Conservation (phyloP, 495 filamentous ascomycete species). For the Tuber calosporum region DNA sequence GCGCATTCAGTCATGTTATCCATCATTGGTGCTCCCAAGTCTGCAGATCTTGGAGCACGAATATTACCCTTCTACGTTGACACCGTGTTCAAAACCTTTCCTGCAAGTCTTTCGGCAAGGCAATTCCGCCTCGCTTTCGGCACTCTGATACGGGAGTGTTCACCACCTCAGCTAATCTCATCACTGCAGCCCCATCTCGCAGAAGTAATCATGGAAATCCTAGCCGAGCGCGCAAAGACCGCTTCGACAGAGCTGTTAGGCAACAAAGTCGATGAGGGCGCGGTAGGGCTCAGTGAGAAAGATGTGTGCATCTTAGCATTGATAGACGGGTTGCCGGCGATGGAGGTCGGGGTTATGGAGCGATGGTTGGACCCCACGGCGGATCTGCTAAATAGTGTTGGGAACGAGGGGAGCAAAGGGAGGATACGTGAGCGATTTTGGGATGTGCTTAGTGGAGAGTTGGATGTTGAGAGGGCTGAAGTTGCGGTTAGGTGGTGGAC, state of each 20-base stretch:
- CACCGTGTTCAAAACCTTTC: constrained; percentile 76
- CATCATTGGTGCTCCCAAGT: constrained; percentile 70
- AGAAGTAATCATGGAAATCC: constrained; percentile 71
- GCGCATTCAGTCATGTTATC: constrained; percentile 83
- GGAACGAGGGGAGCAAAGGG: constrained; percentile 56
- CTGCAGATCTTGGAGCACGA: constrained; percentile 60
- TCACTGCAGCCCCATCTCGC: constrained; percentile 65
- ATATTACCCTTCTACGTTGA: constrained; percentile 83
- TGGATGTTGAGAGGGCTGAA: constrained; percentile 80
- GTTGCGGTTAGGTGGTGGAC: constrained; percentile 85
- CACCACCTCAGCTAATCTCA: constrained; percentile 68
- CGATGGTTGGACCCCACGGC: constrained; percentile 70
- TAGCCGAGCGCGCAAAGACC: constrained; percentile 58
- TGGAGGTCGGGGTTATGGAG: constrained; percentile 62
- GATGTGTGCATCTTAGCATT: constrained; percentile 70
- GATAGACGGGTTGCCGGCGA: constrained; percentile 70
- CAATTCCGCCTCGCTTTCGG: constrained; percentile 94
- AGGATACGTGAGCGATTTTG: constrained; percentile 70
- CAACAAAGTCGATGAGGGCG: constrained; percentile 36
- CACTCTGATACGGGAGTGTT: constrained; percentile 76
- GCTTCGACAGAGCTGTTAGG: constrained; percentile 49
- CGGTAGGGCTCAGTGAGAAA: constrained; percentile 61
- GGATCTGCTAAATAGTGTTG: constrained; percentile 57
- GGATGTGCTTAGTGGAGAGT: constrained; percentile 78
- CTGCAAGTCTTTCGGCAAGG: constrained; percentile 67